Base-by-base conservation (phyloP, 2,329 filamentous ascomycete genomes). In the Sphaerulina vaccinii region DNA sequence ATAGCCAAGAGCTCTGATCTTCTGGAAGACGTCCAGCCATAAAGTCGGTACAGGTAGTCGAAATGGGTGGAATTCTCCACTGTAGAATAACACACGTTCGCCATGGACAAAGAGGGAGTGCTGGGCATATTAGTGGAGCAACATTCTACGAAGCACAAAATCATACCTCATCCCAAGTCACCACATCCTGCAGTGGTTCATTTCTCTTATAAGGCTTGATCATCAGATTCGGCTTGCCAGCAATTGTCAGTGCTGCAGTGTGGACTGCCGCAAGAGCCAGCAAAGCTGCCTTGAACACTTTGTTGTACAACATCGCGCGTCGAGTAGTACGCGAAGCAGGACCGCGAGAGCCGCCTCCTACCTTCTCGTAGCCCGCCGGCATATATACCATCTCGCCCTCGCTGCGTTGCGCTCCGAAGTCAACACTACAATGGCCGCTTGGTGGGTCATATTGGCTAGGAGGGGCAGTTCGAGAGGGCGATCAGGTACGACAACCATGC, bases 1-100 rank as follows among this genome's bases (percentile, higher is more conserved):
- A 71, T 90, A 91, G 0, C 89, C 89, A 1, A 90, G 71, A 0
- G 87, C 85, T 68, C 87, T 90, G 68, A 92, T 82, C 70, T 95
- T 95, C 63, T 93, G 85, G 61, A 95, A 86, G 1, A 92, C 66
- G 59, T 92, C 88, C 7, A 87, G 74, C 74, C 84, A 85, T 3
- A 87, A 73, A 41, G 75, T 73, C 2, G 81, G 77, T 1, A 86
- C 82, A 1, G 83, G 82, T 1, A 86, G 70, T 59, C 80, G 73
- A 66, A 78, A 90, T 0, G 86, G 85, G 64, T 91, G 87, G 2
- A 90, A 79, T 65, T 91, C 87, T 33, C 83, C 87, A 36, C 81
- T 85, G 67, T 86, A 90, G 29, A 91, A 76, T 65, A 88, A 82
- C 38, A 87, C 73, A 8, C 86, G 79, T 63, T 90, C 81, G 8